phyloP scores from a whole-genome alignment of 257 asterid genomes.

The Cinchona pubescens region DNA sequence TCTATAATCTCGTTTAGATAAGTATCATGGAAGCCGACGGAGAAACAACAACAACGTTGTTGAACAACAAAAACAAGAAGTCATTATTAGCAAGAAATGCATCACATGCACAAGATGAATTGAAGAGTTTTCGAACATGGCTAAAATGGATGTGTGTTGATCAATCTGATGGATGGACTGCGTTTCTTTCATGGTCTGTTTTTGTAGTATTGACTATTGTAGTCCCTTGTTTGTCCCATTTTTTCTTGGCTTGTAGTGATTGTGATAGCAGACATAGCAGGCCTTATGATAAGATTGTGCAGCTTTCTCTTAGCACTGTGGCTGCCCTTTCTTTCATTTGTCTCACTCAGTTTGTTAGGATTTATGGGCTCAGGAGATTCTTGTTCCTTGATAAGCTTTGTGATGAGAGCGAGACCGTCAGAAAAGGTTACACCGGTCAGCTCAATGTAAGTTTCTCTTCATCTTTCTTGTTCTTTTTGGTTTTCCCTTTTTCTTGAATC shows the following conservation, averaged over 20 bases:
- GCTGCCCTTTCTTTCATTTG: conserved; percentile 74
- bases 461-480: too few species aligned
- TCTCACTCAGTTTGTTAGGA: conserved; percentile 53
- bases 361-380: conserved; percentile 70
- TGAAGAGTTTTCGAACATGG: conserved; percentile 72
- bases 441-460: conserved; percentile 51
- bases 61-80: conserved; percentile 22
- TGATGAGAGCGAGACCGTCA: conserved; percentile 83
- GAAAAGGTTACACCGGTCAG: conserved; percentile 63
- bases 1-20: not conserved
- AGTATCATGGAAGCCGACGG: conserved; percentile 43
- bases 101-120: conserved; percentile 75
- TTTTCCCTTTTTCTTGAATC: not conserved
- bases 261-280: conserved; percentile 72
- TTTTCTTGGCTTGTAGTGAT: conserved; percentile 53
- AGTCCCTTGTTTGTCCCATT: conserved; percentile 79
- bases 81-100: conserved; percentile 38
- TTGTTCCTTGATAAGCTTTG: conserved; percentile 79
- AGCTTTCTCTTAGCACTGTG: conserved; percentile 73
- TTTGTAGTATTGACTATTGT: conserved; percentile 47
- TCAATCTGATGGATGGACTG: conserved; percentile 57
- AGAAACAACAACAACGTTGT: conserved; percentile 19
- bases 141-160: conserved; percentile 89
- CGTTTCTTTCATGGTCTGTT: conserved; percentile 70
- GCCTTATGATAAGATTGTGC: conserved; percentile 76